Conservation (phyloP, 2,329 filamentous ascomycete species). For the Didymella arachidicola region DNA sequence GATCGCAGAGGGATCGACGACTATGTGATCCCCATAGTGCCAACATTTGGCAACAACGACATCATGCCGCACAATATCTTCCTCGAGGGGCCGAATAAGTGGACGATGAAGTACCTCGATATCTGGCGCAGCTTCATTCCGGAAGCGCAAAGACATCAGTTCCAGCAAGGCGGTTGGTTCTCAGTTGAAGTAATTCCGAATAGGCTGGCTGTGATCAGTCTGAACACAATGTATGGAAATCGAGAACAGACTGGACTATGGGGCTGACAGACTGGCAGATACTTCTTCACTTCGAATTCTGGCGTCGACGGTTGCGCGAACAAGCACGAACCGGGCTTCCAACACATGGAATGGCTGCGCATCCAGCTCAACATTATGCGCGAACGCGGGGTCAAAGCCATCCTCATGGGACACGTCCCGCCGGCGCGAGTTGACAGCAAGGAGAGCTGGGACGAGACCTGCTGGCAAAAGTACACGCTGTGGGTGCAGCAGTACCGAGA, state of each 20-base stretch:
- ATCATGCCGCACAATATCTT: constrained; percentile 97
- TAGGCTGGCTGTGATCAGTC: constrained; percentile 85
- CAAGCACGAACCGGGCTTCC: constrained; percentile 84
- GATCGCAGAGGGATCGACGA: constrained; percentile 57
- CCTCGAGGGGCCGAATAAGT: constrained; percentile 81
- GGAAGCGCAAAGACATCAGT: constrained; percentile 88
- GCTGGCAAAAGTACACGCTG: constrained; percentile 96
- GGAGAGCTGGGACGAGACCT: constrained; percentile 91
- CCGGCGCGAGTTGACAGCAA: constrained; percentile 87
- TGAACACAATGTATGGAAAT: constrained; percentile 77
- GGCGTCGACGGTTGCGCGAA: constrained; percentile 88
- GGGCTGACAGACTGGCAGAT: constrained; percentile 53
- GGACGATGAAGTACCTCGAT: constrained; percentile 77
- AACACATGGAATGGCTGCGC: constrained; percentile 95
- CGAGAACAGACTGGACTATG: background rate
- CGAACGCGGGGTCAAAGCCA: constrained; percentile 87
- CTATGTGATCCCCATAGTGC: constrained; percentile 80
- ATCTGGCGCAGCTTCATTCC: constrained; percentile 91
- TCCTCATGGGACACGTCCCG: constrained; percentile 92
- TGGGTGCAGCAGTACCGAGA: constrained; percentile 93
- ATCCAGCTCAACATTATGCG: constrained; percentile 86
- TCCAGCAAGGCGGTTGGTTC: constrained; percentile 94
- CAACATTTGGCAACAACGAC: constrained; percentile 96
- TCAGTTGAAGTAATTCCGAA: constrained; percentile 89
- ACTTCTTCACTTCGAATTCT: constrained; percentile 92